A percentile compares a stretch with the other conserved stretches of the same genome.
Evolutionary conservation across 2,329 filamentous ascomycete species (phyloP).

Genomic region (Samsoniella hepiali): DNA sequence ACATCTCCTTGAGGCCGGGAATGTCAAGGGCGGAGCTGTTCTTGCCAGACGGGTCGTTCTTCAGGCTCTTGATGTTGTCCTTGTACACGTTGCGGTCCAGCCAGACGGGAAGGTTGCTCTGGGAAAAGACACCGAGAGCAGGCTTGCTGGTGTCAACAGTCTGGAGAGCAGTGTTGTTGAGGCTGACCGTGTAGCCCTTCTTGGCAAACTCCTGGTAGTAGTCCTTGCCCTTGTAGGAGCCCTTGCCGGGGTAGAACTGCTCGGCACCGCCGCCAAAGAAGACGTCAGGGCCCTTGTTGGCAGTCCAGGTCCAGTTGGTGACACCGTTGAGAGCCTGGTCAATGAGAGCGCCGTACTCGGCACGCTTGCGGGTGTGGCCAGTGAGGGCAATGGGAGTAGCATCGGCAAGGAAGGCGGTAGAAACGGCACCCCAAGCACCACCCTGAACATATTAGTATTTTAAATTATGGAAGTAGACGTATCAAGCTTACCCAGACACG

Average conservation of each 20-base stretch:
- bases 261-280: slow-evolving; percentile 81
- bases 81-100: slow-evolving; percentile 80
- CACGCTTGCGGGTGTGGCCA: slow-evolving; percentile 68
- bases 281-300: slow-evolving; percentile 71
- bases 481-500: slow-evolving; percentile 58
- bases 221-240: slow-evolving; percentile 66
- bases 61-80: slow-evolving; percentile 62
- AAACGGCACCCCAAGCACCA: slow-evolving; percentile 63
- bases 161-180: slow-evolving; percentile 70
- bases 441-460: slow-evolving; percentile 31
- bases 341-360: slow-evolving; percentile 67
- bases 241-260: slow-evolving; percentile 66
- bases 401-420: slow-evolving; percentile 78
- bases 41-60: slow-evolving; percentile 67
- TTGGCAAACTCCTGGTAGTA: slow-evolving; percentile 77
- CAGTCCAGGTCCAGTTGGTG: slow-evolving; percentile 77
- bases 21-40: slow-evolving; percentile 66
- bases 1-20: slow-evolving; percentile 86
- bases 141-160: slow-evolving; percentile 55
- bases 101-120: slow-evolving; percentile 76
- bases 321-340: slow-evolving; percentile 74
- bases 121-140: slow-evolving; percentile 75
- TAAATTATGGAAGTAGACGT: too few relatives aligned
- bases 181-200: slow-evolving; percentile 66
- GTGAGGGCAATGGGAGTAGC: slow-evolving; percentile 75